Conservation (phyloP, 1,139 yeast species). For the Chernovozyma aurita region DNA sequence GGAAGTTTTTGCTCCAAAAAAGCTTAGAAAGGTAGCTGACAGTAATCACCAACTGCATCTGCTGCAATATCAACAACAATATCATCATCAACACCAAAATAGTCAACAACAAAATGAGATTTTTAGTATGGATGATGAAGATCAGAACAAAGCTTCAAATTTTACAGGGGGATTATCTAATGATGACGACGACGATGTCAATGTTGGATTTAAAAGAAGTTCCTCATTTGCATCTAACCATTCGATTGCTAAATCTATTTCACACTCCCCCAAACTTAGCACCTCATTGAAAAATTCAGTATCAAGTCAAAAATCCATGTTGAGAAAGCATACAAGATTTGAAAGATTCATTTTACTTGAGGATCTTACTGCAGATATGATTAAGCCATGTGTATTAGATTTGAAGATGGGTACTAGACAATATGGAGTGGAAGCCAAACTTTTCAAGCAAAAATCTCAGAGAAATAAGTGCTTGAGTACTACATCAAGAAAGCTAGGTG, state of each 20-base stretch:
- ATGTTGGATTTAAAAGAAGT: slow-evolving; percentile 1
- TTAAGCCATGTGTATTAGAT: slow-evolving; percentile 86
- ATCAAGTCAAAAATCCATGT: slow-evolving; percentile 8
- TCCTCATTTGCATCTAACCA: slow-evolving; percentile 2
- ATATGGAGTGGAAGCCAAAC: slow-evolving; percentile 88
- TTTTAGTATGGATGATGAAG: slow-evolving; percentile 34
- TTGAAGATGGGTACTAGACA: slow-evolving; percentile 98
- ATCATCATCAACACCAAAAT: slow-evolving; percentile 2
- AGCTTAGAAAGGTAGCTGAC: slow-evolving; percentile 6
- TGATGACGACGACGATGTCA: background rate
- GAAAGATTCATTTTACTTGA: slow-evolving; percentile 87
- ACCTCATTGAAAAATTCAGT: slow-evolving; percentile 1
- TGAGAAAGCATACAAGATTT: slow-evolving; percentile 48
- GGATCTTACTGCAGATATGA: slow-evolving; percentile 81
- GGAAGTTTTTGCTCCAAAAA: slow-evolving; percentile 33
- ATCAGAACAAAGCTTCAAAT: background rate
- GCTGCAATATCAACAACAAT: background rate
- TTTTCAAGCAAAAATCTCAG: slow-evolving; percentile 73
- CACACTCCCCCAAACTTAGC: slow-evolving; percentile 3
- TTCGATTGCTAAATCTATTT: slow-evolving; percentile 1
- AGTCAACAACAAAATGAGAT: slow-evolving; percentile 22
- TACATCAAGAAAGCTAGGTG: slow-evolving; percentile 80
- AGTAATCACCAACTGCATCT: background rate
- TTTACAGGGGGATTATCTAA: background rate
- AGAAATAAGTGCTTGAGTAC: slow-evolving; percentile 75